These are phyloP conservation scores for Ustilago esculenta DNA, from an alignment of 1,284 basidiomycete species.

Conservation along the genomic window DNA sequence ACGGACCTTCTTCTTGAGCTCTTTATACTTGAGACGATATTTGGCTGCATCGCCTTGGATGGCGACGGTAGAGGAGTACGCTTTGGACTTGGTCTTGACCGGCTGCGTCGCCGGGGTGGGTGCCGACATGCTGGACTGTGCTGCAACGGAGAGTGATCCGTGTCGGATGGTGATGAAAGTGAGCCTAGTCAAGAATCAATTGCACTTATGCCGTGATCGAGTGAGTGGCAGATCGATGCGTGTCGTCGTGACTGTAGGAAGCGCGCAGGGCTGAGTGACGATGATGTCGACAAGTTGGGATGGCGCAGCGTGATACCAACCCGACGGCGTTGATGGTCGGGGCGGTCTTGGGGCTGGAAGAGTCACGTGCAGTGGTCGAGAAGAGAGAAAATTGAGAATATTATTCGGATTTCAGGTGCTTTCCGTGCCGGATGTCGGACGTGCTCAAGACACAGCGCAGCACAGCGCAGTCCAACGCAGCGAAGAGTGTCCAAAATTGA, in stretches of 20 bases:
- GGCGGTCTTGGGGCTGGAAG: not conserved
- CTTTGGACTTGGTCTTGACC: conserved; percentile 63
- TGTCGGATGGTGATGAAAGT: too few relatives aligned
- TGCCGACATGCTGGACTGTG: conserved; percentile 23
- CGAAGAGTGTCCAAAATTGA: not conserved
- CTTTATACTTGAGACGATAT: conserved; percentile 88
- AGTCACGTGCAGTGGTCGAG: conserved; percentile 24
- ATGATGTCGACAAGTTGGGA: too few relatives aligned
- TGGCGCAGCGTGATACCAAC: too few relatives aligned
- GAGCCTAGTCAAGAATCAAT: too few relatives aligned
- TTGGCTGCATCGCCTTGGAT: conserved; percentile 77
- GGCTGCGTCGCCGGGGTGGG: conserved; percentile 41
- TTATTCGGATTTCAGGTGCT: too few relatives aligned
- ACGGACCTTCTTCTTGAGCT: conserved; percentile 85
- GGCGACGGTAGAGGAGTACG: conserved; percentile 62
- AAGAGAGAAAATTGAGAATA: not conserved
- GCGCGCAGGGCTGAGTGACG: too few relatives aligned
- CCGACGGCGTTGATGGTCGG: too few relatives aligned
- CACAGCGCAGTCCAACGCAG: conserved; percentile 11
- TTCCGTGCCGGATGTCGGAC: too few relatives aligned
- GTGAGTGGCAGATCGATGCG: too few relatives aligned
- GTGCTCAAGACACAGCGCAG: conserved; percentile 7
- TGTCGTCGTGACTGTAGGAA: too few relatives aligned
- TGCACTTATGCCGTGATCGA: too few relatives aligned
- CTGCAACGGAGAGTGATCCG: not conserved